A percentile compares a stretch with the other conserved stretches of the same genome.
Conservation (phyloP, 1,139 yeast species). For the Zygotorulaspora mrakii region DNA sequence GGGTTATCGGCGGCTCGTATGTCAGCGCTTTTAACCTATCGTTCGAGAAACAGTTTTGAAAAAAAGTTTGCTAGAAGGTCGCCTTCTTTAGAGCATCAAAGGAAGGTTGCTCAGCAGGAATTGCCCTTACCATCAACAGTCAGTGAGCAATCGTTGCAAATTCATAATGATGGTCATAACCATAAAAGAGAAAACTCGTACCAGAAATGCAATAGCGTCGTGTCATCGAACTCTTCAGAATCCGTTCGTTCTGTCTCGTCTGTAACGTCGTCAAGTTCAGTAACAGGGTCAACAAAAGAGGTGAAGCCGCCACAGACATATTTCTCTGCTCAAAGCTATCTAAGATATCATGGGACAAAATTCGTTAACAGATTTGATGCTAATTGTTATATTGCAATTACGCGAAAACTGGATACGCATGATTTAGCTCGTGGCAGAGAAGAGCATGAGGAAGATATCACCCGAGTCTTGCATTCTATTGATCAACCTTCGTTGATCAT, state of each 20-base stretch:
- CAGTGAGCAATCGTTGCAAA: conserved; percentile 53
- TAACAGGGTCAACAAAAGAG: conserved; percentile 23
- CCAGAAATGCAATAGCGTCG: conserved; percentile 18
- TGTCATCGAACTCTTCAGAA: conserved; percentile 22
- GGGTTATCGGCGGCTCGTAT: conserved; percentile 96
- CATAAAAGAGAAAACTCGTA: conserved; percentile 12
- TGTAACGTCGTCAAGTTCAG: conserved; percentile 26
- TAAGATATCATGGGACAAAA: conserved; percentile 89
- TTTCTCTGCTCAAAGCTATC: conserved; percentile 91
- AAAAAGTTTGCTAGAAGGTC: conserved; percentile 78
- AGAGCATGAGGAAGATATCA: conserved; percentile 38
- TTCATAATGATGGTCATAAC: conserved; percentile 61
- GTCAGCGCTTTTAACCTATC: conserved; percentile 89
- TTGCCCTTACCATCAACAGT: conserved; percentile 37
- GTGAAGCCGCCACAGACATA: conserved; percentile 68
- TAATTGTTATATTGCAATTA: conserved; percentile 89
- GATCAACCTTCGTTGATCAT: conserved; percentile 74
- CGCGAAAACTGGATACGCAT: conserved; percentile 91
- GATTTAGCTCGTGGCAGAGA: conserved; percentile 81
- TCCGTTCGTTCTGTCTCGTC: conserved; percentile 32
- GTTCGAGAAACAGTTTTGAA: conserved; percentile 90
- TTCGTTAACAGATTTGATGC: conserved; percentile 90
- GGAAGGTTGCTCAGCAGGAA: conserved; percentile 18
- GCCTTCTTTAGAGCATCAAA: conserved; percentile 41
- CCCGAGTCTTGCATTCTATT: conserved; percentile 53